phyloP scores from a whole-genome alignment of 2,329 filamentous ascomycete species.

The Penicillium sp. region DNA sequence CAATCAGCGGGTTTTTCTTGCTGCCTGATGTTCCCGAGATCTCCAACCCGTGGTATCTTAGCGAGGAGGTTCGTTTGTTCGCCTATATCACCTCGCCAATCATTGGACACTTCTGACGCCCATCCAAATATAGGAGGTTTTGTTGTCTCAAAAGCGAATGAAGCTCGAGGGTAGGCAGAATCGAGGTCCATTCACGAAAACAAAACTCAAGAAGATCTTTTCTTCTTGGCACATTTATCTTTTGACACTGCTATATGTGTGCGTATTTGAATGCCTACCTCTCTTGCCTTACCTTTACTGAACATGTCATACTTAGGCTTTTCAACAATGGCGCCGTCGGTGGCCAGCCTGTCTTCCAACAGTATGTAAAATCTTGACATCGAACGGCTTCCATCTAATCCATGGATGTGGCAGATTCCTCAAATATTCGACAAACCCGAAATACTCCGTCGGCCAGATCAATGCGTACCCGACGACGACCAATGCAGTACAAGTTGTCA shows the following conservation, averaged over 20 bases:
- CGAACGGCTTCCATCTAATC: neutral
- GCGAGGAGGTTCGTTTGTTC: slow-evolving; percentile 30
- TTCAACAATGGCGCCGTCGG: slow-evolving; percentile 63
- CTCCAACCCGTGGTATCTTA: slow-evolving; percentile 52
- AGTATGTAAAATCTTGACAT: slow-evolving; percentile 27
- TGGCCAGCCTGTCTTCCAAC: slow-evolving; percentile 58
- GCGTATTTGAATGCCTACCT: slow-evolving; percentile 6
- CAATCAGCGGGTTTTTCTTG: slow-evolving; percentile 51
- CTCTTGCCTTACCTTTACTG: neutral
- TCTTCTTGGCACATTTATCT: slow-evolving; percentile 66
- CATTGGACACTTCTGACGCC: neutral
- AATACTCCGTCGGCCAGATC: slow-evolving; percentile 49
- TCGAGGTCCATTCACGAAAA: slow-evolving; percentile 49
- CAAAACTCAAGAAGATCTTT: slow-evolving; percentile 63
- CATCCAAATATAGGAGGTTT: slow-evolving; percentile 39
- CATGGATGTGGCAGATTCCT: slow-evolving; percentile 19
- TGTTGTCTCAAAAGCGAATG: slow-evolving; percentile 53
- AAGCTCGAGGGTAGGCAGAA: slow-evolving; percentile 50
- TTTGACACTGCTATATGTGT: slow-evolving; percentile 60
- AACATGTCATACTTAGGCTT: slow-evolving; percentile 34
- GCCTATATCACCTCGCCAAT: neutral
- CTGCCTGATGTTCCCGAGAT: slow-evolving; percentile 56
- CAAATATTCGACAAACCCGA: slow-evolving; percentile 41
- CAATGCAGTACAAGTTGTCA: slow-evolving; percentile 57
- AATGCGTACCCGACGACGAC: slow-evolving; percentile 63